phyloP scores from a whole-genome alignment of 2,329 filamentous ascomycete species.

The Juglanconis sp. region DNA sequence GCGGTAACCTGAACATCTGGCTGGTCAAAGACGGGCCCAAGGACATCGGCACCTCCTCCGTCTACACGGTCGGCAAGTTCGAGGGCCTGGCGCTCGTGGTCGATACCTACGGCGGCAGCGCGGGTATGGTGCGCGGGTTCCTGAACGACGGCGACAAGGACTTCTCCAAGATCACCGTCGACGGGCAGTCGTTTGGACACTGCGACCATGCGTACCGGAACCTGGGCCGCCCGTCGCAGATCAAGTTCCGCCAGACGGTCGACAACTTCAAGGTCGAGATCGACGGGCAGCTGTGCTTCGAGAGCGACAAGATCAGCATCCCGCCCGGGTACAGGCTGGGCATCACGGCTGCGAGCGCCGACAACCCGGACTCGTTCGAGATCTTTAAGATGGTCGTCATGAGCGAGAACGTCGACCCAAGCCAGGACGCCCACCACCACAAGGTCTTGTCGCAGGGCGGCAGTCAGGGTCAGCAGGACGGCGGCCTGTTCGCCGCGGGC shows the following conservation, averaged over 20 bases:
- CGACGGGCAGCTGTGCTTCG: slow-evolving; percentile 79
- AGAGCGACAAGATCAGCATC: slow-evolving; percentile 73
- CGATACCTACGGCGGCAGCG: slow-evolving; percentile 74
- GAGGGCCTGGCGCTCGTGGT: slow-evolving; percentile 87
- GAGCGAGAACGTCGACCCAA: slow-evolving; percentile 43
- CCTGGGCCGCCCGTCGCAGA: slow-evolving; percentile 74
- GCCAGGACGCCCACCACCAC: slow-evolving; percentile 20
- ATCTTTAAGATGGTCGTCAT: slow-evolving; percentile 81
- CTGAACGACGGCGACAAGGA: slow-evolving; percentile 86
- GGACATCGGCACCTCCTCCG: slow-evolving; percentile 66
- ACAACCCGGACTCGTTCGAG: slow-evolving; percentile 93
- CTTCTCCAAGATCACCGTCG: slow-evolving; percentile 75
- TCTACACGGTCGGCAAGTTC: slow-evolving; percentile 81
- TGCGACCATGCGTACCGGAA: slow-evolving; percentile 92
- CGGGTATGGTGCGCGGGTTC: slow-evolving; percentile 85
- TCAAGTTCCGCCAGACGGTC: slow-evolving; percentile 68
- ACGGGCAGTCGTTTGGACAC: slow-evolving; percentile 87
- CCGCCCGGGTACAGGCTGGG: slow-evolving; percentile 82
- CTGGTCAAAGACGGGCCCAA: slow-evolving; percentile 68
- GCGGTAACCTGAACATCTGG: slow-evolving; percentile 93
- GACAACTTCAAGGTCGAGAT: slow-evolving; percentile 72
- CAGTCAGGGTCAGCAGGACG: slow-evolving; percentile 26
- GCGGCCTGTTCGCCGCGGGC: slow-evolving; percentile 13
- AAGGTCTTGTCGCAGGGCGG: slow-evolving; percentile 25
- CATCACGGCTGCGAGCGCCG: slow-evolving; percentile 81